A percentile compares a stretch with the other conserved stretches of the same genome.
These are phyloP conservation scores for Aspergillus viridinutans DNA, from an alignment of 2,329 filamentous ascomycete species.

Conservation along the genomic window DNA sequence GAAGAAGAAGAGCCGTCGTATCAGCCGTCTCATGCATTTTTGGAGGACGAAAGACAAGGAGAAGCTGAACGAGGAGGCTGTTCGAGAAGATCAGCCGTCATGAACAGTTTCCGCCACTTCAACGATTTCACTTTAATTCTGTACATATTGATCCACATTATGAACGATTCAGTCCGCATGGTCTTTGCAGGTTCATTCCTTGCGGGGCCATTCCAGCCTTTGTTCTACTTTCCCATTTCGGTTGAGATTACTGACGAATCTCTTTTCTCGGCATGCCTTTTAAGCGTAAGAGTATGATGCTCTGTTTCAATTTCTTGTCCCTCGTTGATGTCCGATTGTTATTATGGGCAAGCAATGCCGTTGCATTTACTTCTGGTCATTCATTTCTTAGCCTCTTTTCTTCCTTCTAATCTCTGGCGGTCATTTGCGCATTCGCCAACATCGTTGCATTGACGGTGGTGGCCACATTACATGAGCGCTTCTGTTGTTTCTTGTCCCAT, in stretches of 20 bases:
- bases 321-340: constrained; percentile 31
- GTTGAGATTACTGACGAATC: constrained; percentile 31
- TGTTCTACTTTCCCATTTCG: constrained; percentile 6
- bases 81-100: constrained; percentile 20
- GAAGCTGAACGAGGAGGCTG: constrained; percentile 19
- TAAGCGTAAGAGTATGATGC: constrained; percentile 30
- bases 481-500: not conserved
- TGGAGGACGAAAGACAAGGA: constrained; percentile 48
- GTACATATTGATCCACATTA: constrained; percentile 15
- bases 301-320: constrained; percentile 26
- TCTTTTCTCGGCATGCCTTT: constrained; percentile 29
- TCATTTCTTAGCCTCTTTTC: constrained; percentile 18
- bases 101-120: constrained; percentile 15
- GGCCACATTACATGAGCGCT: not conserved
- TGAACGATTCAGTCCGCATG: constrained; percentile 16
- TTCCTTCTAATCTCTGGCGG: constrained; percentile 10
- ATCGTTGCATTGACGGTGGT: not conserved
- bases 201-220: constrained; percentile 1
- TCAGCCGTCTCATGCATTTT: constrained; percentile 48
- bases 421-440: not conserved
- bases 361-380: constrained; percentile 21
- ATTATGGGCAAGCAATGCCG: constrained; percentile 19
- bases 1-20: constrained; percentile 43
- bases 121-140: constrained; percentile 9
- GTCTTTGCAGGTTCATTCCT: constrained; percentile 17